These are phyloP conservation scores for Coniella vitis DNA, from an alignment of 2,329 filamentous ascomycete species.

Conservation along the genomic window DNA sequence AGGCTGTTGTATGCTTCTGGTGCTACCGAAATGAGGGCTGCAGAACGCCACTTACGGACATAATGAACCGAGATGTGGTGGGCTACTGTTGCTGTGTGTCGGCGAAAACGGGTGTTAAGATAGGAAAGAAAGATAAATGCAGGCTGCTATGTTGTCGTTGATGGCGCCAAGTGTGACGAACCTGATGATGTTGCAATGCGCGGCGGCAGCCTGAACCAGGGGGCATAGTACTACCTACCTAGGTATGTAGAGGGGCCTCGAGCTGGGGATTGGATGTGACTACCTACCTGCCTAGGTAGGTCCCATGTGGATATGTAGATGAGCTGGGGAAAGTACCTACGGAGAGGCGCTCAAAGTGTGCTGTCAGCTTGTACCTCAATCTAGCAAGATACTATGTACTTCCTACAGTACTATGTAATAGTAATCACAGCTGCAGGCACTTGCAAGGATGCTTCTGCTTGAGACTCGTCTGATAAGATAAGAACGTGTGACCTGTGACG, in stretches of 20 bases:
- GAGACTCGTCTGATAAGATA: slow-evolving; percentile 2
- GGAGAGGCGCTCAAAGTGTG: too few species aligned
- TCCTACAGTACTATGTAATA: not conserved
- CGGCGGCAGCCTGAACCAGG: not conserved
- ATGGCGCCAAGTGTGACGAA: not conserved
- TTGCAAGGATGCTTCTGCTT: not conserved
- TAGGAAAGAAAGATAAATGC: not conserved
- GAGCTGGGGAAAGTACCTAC: too few species aligned
- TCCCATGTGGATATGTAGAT: too few species aligned
- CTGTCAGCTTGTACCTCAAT: not conserved
- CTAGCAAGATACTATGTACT: not conserved
- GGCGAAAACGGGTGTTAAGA: not conserved
- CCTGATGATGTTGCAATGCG: not conserved
- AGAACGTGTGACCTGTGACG: slow-evolving; percentile 1
- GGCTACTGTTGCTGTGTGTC: not conserved
- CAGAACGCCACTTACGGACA: slow-evolving; percentile 13
- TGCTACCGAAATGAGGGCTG: slow-evolving; percentile 15
- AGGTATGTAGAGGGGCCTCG: not conserved
- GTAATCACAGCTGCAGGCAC: slow-evolving; percentile 1
- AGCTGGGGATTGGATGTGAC: too few species aligned
- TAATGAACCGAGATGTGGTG: slow-evolving; percentile 14
- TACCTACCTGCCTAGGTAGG: too few species aligned
- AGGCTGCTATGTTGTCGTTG: not conserved
- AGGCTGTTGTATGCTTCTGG: slow-evolving; percentile 1
- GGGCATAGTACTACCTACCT: not conserved